Conservation (phyloP, 129 eudicot species). For the Centaurea solstitialis region DNA sequence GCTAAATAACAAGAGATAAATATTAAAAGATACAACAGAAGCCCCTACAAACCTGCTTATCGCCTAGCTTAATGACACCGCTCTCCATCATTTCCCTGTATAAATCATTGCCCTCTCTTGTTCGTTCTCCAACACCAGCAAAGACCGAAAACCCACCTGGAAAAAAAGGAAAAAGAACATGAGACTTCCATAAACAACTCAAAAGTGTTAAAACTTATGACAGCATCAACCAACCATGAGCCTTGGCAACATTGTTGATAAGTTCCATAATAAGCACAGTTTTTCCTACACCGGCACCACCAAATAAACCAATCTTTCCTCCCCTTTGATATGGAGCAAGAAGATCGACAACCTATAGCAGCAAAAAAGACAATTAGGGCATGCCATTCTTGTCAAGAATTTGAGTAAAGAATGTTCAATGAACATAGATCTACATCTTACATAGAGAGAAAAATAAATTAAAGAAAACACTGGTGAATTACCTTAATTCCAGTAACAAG, state of each 20-base stretch:
- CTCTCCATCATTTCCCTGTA: slow-evolving; percentile 97
- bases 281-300: slow-evolving; percentile 99
- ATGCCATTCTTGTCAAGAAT: background rate
- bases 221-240: slow-evolving; percentile 65
- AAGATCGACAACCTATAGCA: slow-evolving; percentile 84
- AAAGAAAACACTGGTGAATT: background rate
- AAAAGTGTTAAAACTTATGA: background rate
- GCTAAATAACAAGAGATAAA: background rate
- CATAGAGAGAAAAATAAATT: background rate
- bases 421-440: background rate
- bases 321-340: slow-evolving; percentile 99
- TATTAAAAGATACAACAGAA: background rate
- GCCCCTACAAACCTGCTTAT: slow-evolving; percentile 65
- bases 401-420: background rate
- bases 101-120: slow-evolving; percentile 95
- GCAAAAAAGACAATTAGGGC: background rate
- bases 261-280: slow-evolving; percentile 99
- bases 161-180: background rate
- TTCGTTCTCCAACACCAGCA: slow-evolving; percentile 99
- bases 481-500: slow-evolving; percentile 99
- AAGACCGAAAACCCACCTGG: slow-evolving; percentile 98
- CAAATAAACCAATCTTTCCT: slow-evolving; percentile 96
- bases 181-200: background rate
- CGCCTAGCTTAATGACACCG: slow-evolving; percentile 98
- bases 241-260: slow-evolving; percentile 96